These are phyloP conservation scores for Cladosporium sp. DNA, from an alignment of 2,329 filamentous ascomycete species.

Conservation along the genomic window DNA sequence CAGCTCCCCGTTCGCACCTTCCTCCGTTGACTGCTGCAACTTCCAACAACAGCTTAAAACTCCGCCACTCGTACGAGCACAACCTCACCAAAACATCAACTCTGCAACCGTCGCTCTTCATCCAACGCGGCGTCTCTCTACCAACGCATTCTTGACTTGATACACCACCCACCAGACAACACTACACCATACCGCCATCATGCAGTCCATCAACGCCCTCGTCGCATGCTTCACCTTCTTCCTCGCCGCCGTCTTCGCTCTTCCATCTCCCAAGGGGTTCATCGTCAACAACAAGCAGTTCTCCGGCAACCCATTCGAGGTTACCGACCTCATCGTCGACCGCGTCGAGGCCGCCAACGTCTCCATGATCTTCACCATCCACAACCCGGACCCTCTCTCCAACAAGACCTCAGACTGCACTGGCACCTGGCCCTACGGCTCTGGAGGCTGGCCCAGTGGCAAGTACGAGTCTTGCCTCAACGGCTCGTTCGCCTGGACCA, in stretches of 20 bases:
- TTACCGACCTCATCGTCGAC: constrained; percentile 25
- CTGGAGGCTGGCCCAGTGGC: constrained; percentile 26
- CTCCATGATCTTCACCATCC: constrained; percentile 30
- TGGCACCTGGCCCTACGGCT: constrained; percentile 26
- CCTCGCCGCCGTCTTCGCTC: not conserved
- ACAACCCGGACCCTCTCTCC: constrained; percentile 33
- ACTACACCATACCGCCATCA: constrained; percentile 3
- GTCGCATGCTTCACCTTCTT: not conserved
- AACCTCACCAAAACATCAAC: not conserved
- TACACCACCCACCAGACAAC: not conserved
- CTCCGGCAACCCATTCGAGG: constrained; percentile 21
- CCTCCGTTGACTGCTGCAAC: not conserved
- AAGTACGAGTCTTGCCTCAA: constrained; percentile 28
- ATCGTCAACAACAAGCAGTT: not conserved
- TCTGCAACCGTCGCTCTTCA: not conserved
- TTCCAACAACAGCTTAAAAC: not conserved
- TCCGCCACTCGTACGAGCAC: not conserved
- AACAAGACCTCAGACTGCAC: constrained; percentile 29
- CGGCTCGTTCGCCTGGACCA: constrained; percentile 29
- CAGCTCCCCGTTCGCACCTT: constrained; percentile 6
- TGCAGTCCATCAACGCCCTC: constrained; percentile 10
- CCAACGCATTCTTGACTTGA: not conserved
- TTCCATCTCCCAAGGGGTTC: not conserved
- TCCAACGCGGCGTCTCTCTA: too few species aligned
- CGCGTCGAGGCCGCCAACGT: constrained; percentile 26